Evolutionary conservation across 345 rosid genomes (phyloP).

Genomic region (Pistacia integerrima): DNA sequence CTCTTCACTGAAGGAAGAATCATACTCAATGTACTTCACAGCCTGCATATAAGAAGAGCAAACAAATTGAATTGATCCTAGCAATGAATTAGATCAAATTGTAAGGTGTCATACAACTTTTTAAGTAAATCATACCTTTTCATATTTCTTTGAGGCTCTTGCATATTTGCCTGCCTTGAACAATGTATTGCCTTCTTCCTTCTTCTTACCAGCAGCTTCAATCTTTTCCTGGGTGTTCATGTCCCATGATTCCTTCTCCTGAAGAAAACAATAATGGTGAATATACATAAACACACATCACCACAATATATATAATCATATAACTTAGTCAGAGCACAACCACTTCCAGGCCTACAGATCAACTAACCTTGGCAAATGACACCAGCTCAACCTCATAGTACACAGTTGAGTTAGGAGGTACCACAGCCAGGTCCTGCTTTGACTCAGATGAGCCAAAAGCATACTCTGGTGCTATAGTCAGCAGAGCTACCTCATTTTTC

Average conservation of each 20-base stretch:
- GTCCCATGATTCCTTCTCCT: conserved; percentile 98
- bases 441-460: conserved; percentile 79
- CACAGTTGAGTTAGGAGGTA: conserved; percentile 76
- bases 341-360: background rate
- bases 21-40: conserved; percentile 74
- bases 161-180: conserved; percentile 83
- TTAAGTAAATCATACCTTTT: conserved; percentile 53
- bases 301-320: background rate
- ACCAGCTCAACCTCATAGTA: conserved; percentile 76
- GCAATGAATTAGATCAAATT: background rate
- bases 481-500: conserved; percentile 80
- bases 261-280: conserved; percentile 1
- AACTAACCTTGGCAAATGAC: conserved; percentile 71
- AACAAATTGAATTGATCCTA: background rate
- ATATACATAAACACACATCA: background rate
- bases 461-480: conserved; percentile 77
- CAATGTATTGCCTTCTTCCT: conserved; percentile 86
- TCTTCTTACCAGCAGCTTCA: conserved; percentile 86
- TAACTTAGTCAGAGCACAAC: background rate
- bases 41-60: conserved; percentile 45
- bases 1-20: conserved; percentile 73
- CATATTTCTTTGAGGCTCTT: conserved; percentile 84
- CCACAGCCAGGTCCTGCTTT: conserved; percentile 69
- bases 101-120: background rate
- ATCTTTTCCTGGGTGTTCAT: conserved; percentile 88